Percentiles rank a stretch among this genome's conserved stretches.
phyloP scores from a whole-genome alignment of 306 rosid genomes.

The Begonia masoniana region DNA sequence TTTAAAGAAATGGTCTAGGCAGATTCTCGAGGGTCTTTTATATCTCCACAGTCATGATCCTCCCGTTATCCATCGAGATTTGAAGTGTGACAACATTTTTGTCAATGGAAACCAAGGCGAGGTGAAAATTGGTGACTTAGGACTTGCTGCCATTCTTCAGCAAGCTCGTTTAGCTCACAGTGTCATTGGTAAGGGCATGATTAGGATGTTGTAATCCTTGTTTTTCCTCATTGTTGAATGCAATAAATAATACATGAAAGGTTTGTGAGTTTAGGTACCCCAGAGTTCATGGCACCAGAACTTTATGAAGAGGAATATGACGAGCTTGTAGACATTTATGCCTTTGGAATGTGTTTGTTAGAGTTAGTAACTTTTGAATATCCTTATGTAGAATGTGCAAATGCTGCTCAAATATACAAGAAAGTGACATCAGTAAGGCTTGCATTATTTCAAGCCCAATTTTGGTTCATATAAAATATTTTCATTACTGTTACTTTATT shows the following conservation, averaged over 20 bases:
- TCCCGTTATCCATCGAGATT: slow-evolving; percentile 88
- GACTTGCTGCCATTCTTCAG: slow-evolving; percentile 88
- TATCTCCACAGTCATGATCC: slow-evolving; percentile 95
- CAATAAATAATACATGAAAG: too few species aligned
- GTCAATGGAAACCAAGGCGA: slow-evolving; percentile 99
- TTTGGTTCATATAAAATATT: background rate
- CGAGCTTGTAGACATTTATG: slow-evolving; percentile 93
- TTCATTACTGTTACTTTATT: slow-evolving; percentile 1
- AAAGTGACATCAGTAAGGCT: slow-evolving; percentile 89
- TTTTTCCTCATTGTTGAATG: slow-evolving; percentile 2
- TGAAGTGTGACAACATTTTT: slow-evolving; percentile 95
- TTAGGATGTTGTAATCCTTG: slow-evolving; percentile 8
- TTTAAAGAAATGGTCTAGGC: slow-evolving; percentile 96
- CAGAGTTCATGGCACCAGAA: slow-evolving; percentile 99
- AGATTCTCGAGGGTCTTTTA: slow-evolving; percentile 85
- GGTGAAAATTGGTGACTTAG: slow-evolving; percentile 95
- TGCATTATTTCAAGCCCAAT: slow-evolving; percentile 7
- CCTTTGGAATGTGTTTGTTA: slow-evolving; percentile 95
- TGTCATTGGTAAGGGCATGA: slow-evolving; percentile 61
- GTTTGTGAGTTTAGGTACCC: slow-evolving; percentile 50
- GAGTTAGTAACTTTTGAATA: slow-evolving; percentile 93
- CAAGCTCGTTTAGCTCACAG: slow-evolving; percentile 92
- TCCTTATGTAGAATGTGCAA: slow-evolving; percentile 81
- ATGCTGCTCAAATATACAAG: slow-evolving; percentile 99
- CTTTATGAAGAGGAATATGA: slow-evolving; percentile 94